Evolutionary conservation across 805 yeast species (phyloP), one percentile per base, ranked within the genome.

Genomic region (Candida palmyrensis): DNA sequence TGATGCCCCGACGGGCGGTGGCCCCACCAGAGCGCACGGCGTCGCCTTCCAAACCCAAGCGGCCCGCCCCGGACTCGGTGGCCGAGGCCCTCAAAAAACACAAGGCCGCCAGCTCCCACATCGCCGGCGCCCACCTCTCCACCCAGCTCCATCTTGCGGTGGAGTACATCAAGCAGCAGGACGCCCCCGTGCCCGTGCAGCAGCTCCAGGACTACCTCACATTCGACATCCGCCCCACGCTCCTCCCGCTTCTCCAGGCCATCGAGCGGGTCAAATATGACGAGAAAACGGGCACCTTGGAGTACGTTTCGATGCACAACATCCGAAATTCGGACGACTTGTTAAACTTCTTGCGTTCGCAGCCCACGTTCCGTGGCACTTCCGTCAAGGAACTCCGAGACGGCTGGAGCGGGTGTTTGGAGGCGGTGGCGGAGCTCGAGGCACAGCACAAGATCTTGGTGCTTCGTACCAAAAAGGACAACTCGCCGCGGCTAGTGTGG

Each of bases 361-460:
- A 88, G 59, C 79, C 83, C 2, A 85, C 96, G 2, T 89, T 86
- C 56, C 84, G 80, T 52, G 97, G 98, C 2, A 72, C 82, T 2
- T 66, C 88, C 0, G 96, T 90, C 18, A 85, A 82, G 46, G 87
- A 82, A 43, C 57, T 79, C 31, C 78, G 78, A 48, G 96, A 87
- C 50, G 98, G 98, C 16, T 92, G 99, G 99, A 75, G 84, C 33
- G 90, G 88, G 11, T 90, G 96, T 55, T 57, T 82, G 24, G 79
- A 76, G 4, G 82, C 92, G 0, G 78, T 92, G 17, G 78, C 79
- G 30, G 80, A 82, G 45, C 64, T 92, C 19, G 98, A 92, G 51
- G 68, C 70, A 35, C 81, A 81, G 36, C 74, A 82, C 37, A 81
- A 83, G 48, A 77, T 90, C 23, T 66, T 92, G 20, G 96, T 92